Conservation (phyloP, 176 grass and related monocot species). For the Triticum monococcum region DNA sequence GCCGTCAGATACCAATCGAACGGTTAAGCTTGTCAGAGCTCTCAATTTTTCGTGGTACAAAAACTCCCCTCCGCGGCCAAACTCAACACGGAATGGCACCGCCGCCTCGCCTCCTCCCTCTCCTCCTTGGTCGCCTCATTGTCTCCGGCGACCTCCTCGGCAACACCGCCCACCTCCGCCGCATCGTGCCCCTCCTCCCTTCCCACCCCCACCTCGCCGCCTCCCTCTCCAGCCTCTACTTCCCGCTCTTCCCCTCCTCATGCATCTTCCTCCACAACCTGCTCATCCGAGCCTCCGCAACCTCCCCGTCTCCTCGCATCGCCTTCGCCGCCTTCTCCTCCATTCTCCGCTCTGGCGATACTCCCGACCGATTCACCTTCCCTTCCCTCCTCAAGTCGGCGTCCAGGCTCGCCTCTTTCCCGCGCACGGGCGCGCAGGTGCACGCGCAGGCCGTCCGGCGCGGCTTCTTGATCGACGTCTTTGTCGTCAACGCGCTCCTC, state of each 20-base stretch:
- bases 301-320: slow-evolving; percentile 24
- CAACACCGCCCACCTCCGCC: slow-evolving; percentile 32
- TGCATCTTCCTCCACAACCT: slow-evolving; percentile 68
- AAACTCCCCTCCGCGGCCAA: neutral
- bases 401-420: slow-evolving; percentile 35
- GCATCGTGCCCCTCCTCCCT: slow-evolving; percentile 43
- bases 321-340: slow-evolving; percentile 43
- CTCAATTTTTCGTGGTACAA: neutral
- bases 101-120: slow-evolving; percentile 36
- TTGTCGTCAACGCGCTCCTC: slow-evolving; percentile 56
- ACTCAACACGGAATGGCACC: slow-evolving; percentile 17
- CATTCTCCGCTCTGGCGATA: slow-evolving; percentile 23
- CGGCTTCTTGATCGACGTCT: slow-evolving; percentile 48
- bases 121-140: slow-evolving; percentile 47
- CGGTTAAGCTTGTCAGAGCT: no score
- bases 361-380: slow-evolving; percentile 47
- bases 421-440: slow-evolving; percentile 47
- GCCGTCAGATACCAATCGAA: slow-evolving; percentile 7
- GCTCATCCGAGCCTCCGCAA: slow-evolving; percentile 53
- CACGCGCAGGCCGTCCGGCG: slow-evolving; percentile 55
- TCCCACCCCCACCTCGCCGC: slow-evolving; percentile 47
- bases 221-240: slow-evolving; percentile 45
- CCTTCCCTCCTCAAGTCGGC: slow-evolving; percentile 32
- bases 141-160: slow-evolving; percentile 41
- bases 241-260: slow-evolving; percentile 61